Percentiles rank a stretch among this genome's conserved stretches.
These are phyloP conservation scores for Spirogloea muscicola DNA, from an alignment of 139 green algal genomes.

Conservation along the genomic window DNA sequence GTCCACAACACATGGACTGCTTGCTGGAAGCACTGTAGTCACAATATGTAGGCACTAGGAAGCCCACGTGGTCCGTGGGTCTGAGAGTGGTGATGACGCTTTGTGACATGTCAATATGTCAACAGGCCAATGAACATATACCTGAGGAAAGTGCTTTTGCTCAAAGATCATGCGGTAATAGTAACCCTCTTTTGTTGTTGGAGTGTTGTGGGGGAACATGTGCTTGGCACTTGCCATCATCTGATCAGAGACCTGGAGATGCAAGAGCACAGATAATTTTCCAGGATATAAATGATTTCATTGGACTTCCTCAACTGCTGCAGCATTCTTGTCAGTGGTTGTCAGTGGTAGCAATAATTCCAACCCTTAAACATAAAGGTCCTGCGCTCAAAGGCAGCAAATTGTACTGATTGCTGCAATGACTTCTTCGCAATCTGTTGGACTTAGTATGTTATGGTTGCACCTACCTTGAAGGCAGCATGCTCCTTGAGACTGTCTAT, in stretches of 20 bases:
- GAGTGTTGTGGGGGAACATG: constrained; percentile 47
- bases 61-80: background rate
- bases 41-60: background rate
- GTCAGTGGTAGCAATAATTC: background rate
- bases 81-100: background rate
- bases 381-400: background rate
- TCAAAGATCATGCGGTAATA: constrained; percentile 52
- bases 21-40: background rate
- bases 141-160: constrained; percentile 51
- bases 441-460: too few species aligned
- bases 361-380: background rate
- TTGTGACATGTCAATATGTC: too few species aligned
- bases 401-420: too few species aligned
- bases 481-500: constrained; percentile 75
- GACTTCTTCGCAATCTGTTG: too few species aligned
- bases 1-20: background rate
- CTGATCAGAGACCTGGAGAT: constrained; percentile 23
- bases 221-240: constrained; percentile 41
- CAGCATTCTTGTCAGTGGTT: background rate
- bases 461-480: constrained; percentile 48
- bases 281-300: background rate
- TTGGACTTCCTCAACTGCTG: background rate
- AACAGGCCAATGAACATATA: background rate
- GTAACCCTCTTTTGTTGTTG: constrained; percentile 42
- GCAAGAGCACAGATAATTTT: background rate